These are phyloP conservation scores for Xylaria sp. DNA, from an alignment of 2,329 filamentous ascomycete species.

Conservation along the genomic window DNA sequence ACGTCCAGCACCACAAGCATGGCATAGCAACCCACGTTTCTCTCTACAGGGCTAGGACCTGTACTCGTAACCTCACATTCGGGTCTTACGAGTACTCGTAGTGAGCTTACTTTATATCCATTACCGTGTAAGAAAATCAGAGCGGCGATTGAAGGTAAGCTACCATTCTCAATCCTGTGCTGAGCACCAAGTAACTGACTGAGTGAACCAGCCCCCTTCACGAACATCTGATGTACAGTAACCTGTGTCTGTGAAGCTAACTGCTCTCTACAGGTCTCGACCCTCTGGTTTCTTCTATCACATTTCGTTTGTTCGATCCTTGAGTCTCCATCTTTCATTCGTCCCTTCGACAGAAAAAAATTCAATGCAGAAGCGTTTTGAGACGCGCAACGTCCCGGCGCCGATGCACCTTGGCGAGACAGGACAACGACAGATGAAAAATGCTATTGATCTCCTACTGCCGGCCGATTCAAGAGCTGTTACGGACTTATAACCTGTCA, in stretches of 20 bases:
- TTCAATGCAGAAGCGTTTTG: conserved; percentile 8
- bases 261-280: too few relatives aligned
- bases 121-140: too few relatives aligned
- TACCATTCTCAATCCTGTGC: too few relatives aligned
- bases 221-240: too few relatives aligned
- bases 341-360: background rate
- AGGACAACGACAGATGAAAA: background rate
- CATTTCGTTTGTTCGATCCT: background rate
- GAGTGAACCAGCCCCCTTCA: too few relatives aligned
- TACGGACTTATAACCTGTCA: background rate
- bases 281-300: too few relatives aligned
- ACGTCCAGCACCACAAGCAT: background rate
- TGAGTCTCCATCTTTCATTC: background rate
- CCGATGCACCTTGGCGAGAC: conserved; percentile 19
- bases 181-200: too few relatives aligned
- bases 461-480: background rate
- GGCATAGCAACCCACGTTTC: conserved; percentile 3
- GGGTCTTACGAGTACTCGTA: too few relatives aligned
- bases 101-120: background rate
- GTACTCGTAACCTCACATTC: too few relatives aligned
- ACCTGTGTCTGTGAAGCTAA: too few relatives aligned
- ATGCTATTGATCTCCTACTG: conserved; percentile 7
- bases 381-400: conserved; percentile 18
- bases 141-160: too few relatives aligned
- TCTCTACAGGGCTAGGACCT: background rate